Evolutionary conservation across 306 rosid species (phyloP), one percentile per base, ranked within the genome.

Genomic region (Crotalaria pallida): DNA sequence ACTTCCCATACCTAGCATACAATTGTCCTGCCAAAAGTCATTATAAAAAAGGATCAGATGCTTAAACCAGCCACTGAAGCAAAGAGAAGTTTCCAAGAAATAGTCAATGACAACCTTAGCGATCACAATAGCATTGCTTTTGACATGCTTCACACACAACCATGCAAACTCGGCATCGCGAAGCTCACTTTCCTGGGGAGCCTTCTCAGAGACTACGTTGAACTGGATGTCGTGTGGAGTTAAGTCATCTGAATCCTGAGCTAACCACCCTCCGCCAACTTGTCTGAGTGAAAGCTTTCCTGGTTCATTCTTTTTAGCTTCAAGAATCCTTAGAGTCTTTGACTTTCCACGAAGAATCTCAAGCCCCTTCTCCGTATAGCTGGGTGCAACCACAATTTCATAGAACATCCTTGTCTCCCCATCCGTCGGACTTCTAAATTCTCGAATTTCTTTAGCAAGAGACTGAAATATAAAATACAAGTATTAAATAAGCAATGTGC

Each of bases 1-100:
- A 15, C 98, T 90, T 65, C 98, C 98, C 97, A 88, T 94, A 31
- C 98, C 98, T 84, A 94, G 48, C 96, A 94, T 94, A 40, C 90
- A 82, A 71, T 94, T 85, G 69, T 90, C 81, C 98, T 94, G 86
- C 78, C 58, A 72, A 81, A 65, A 47, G 7, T 52, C 69, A 19
- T 18, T 17, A 11, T 43, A 58, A 63, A 63, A 33, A 27, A 38
- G 40, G 13, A 56, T 82, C 24, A 82, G 76, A 68, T 60, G 3
- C 10, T 12, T 45, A 40, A 48, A 65, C 26, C 15, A 40, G 21
- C 57, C 53, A 36, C n/a, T 43, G 29, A 48, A 27, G 60, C 27
- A 44, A 15, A 67, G 10, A 23, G 24, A 24, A 80, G 62, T 40
- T 53, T 48, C 61, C n/a, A 23, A 9, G 23, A 27, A 19, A 1